A percentile compares a stretch with the other conserved stretches of the same genome.
Conservation (phyloP, 2,329 filamentous ascomycete species). For the Penicillium sp. region DNA sequence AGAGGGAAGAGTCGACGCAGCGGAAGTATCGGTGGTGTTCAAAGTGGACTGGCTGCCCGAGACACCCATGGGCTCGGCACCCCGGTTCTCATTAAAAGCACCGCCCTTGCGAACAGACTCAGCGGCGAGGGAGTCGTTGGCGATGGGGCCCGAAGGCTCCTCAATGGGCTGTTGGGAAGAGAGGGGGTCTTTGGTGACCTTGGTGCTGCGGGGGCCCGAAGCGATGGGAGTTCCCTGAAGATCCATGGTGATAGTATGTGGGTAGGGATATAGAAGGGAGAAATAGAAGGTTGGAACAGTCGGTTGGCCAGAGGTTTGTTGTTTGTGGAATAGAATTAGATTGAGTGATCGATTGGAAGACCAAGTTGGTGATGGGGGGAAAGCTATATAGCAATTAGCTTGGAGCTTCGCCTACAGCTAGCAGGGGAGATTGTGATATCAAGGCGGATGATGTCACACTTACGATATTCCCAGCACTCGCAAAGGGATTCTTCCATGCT, state of each 20-base stretch:
- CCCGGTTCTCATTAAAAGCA: conserved; percentile 59
- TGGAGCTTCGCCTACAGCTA: background rate
- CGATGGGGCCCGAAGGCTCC: conserved; percentile 64
- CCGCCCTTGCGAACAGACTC: conserved; percentile 64
- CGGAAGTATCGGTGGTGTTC: conserved; percentile 56
- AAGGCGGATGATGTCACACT: conserved; percentile 33
- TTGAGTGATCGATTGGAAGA: too few relatives aligned
- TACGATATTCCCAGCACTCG: conserved; percentile 19
- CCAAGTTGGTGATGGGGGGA: conserved; percentile 7
- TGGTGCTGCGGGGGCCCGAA: conserved; percentile 33
- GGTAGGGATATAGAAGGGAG: background rate
- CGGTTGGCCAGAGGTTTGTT: too few relatives aligned
- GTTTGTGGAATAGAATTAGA: too few relatives aligned
- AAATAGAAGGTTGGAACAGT: background rate
- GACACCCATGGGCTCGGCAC: conserved; percentile 51
- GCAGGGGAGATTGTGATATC: conserved; percentile 1
- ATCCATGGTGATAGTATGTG: conserved; percentile 35
- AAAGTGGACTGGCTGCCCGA: conserved; percentile 54
- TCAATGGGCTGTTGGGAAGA: conserved; percentile 51
- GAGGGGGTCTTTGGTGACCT: conserved; percentile 50
- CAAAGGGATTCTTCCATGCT: conserved; percentile 7
- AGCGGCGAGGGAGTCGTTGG: conserved; percentile 69
- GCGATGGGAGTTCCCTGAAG: conserved; percentile 40
- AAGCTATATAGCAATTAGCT: conserved; percentile 24
- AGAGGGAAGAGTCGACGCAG: conserved; percentile 51